Percentiles rank a stretch among this genome's conserved stretches.
These are phyloP conservation scores for Rhodamnia argentea DNA, from an alignment of 345 rosid species.

Conservation along the genomic window DNA sequence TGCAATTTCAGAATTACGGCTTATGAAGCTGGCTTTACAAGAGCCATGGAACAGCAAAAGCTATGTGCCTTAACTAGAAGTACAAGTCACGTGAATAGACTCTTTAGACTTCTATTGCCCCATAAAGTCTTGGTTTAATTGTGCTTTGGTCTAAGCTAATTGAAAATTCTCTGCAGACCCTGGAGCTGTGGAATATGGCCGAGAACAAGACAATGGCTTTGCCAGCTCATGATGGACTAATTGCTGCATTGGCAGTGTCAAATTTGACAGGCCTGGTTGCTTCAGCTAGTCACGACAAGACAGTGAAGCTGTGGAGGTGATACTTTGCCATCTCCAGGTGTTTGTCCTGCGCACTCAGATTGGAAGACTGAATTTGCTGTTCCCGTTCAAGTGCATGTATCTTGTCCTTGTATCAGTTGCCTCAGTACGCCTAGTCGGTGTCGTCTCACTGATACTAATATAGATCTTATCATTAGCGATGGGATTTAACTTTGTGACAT, in stretches of 20 bases:
- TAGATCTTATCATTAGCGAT: not conserved
- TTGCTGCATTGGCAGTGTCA: conserved; percentile 72
- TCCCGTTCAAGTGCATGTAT: not conserved
- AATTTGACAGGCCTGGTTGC: conserved; percentile 72
- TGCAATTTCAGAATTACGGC: not conserved
- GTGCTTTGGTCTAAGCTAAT: not conserved
- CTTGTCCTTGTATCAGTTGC: not conserved
- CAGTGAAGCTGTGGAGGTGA: conserved; percentile 88
- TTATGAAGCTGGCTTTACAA: not conserved
- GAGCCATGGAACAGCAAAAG: not conserved
- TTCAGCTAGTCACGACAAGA: conserved; percentile 91
- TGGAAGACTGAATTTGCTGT: not conserved
- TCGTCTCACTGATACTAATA: not conserved
- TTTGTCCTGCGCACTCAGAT: not conserved
- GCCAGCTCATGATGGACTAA: conserved; percentile 68
- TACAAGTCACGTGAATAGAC: not conserved
- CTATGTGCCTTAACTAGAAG: not conserved
- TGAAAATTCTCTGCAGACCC: conserved; percentile 36
- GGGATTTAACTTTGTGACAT: not conserved
- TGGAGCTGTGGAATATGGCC: conserved; percentile 89
- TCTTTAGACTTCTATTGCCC: not conserved
- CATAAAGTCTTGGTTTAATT: not conserved
- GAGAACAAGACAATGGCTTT: conserved; percentile 79
- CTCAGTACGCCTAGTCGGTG: not conserved
- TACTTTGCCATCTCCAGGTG: not conserved